Evolutionary conservation across 2,329 filamentous ascomycete species (phyloP).

Genomic region (Fusarium luffae): DNA sequence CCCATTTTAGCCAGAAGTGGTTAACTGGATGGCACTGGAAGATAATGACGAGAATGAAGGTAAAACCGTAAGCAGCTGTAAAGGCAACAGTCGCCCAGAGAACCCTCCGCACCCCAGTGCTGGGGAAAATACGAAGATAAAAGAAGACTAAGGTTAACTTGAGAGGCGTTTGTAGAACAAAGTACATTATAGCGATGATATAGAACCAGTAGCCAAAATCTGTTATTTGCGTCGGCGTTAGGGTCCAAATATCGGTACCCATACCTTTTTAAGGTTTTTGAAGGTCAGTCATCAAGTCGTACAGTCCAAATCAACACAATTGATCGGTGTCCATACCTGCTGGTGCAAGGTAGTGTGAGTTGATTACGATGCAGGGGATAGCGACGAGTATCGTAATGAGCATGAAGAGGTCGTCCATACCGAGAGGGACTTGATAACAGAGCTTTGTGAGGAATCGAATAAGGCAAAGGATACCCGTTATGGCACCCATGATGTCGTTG

Average conservation of each 20-base stretch:
- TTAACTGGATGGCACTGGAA: conserved; percentile 64
- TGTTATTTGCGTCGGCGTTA: conserved; percentile 55
- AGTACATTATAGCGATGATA: conserved; percentile 57
- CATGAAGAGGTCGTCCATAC: conserved; percentile 53
- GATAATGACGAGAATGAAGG: conserved; percentile 56
- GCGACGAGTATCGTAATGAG: conserved; percentile 45
- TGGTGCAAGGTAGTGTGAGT: conserved; percentile 44
- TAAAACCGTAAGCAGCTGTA: conserved; percentile 52
- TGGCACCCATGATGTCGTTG: conserved; percentile 47
- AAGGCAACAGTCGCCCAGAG: conserved; percentile 57
- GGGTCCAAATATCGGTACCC: conserved; percentile 58
- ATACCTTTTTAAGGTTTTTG: too few species aligned
- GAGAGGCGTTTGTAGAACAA: conserved; percentile 58
- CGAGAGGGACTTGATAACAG: conserved; percentile 50
- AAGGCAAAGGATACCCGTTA: conserved; percentile 53
- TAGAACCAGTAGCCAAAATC: conserved; percentile 58
- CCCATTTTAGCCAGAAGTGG: conserved; percentile 65
- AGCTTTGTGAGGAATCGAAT: conserved; percentile 54
- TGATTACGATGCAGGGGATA: conserved; percentile 48
- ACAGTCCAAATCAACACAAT: too few species aligned
- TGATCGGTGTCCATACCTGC: conserved; percentile 58
- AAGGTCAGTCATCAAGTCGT: too few species aligned
- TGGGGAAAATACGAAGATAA: conserved; percentile 65
- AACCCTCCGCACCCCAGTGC: conserved; percentile 50
- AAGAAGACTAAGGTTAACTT: conserved; percentile 65